Percentiles rank a stretch among this genome's conserved stretches.
phyloP scores from a whole-genome alignment of 2,329 filamentous ascomycete genomes.

The Emericellopsis atlantica region DNA sequence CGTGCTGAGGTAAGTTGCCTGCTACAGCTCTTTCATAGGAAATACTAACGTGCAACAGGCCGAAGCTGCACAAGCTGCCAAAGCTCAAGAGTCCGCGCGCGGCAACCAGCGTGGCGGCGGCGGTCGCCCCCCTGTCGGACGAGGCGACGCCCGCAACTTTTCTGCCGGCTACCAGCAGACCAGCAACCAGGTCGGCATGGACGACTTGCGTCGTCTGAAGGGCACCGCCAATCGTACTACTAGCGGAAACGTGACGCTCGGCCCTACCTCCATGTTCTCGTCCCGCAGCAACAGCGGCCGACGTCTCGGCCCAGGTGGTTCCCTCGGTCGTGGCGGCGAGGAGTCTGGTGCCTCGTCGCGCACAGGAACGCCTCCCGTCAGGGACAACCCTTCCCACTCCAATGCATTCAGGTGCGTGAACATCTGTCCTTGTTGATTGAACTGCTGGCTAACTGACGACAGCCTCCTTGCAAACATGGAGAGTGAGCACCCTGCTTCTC shows the following conservation, averaged over 20 bases:
- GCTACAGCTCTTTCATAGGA: not conserved
- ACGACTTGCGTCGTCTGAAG: conserved; percentile 80
- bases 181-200: conserved; percentile 80
- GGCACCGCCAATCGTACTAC: conserved; percentile 43
- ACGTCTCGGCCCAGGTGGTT: conserved; percentile 62
- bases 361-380: conserved; percentile 69
- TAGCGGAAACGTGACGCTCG: conserved; percentile 55
- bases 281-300: conserved; percentile 87
- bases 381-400: conserved; percentile 48
- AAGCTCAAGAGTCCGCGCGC: conserved; percentile 61
- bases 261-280: conserved; percentile 76
- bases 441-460: conserved; percentile 2
- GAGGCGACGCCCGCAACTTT: conserved; percentile 80
- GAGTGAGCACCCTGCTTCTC: conserved; percentile 52
- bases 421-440: not conserved
- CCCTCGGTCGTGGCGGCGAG: conserved; percentile 61
- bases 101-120: conserved; percentile 50
- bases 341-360: conserved; percentile 82
- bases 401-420: conserved; percentile 85
- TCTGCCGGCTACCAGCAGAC: conserved; percentile 60
- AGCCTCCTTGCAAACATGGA: conserved; percentile 50
- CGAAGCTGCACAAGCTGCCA: conserved; percentile 66
- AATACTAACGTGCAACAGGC: conserved; percentile 26
- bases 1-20: conserved; percentile 54
- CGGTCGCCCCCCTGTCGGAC: conserved; percentile 61